Base-by-base conservation (phyloP, 805 yeast genomes). In the Candida oleophila region DNA sequence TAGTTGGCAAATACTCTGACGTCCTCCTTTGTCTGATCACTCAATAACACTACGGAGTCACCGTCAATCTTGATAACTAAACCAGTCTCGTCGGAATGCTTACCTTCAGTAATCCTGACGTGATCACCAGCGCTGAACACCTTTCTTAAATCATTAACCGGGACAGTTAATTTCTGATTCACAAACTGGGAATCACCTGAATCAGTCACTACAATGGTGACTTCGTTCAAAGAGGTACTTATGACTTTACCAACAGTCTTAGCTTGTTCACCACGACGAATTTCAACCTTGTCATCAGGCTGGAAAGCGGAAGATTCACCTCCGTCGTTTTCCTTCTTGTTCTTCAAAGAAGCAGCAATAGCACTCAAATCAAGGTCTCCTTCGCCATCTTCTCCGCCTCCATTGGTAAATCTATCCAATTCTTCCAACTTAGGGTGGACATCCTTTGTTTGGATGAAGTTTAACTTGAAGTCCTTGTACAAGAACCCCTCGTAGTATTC, bases 211-310 rank as follows among this genome's bases (percentile, higher is more conserved):
- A 69, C 60, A 16, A 81, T 73, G 33, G 79, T 69, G 11, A 80
- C 77, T 61, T 81, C 81, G 51, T 72, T 76, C 46, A 76, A 72
- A 14, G 80, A 80, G 1, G 90, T 80, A 21, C 86, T 77, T 7
- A 80, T 68, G 43, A 92, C 96, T 43, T 78, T 77, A 68, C 97
- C 99, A 44, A 79, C 77, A 49, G 95, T 81, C 49, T 92, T 95
- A 40, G 91, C 82, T 68, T 91, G 97, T 69, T 94, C 99, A 62
- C 99, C 99, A 53, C 83, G 82, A 44, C 87, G 77, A 42, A 94
- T 87, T 67, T 91, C 96, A 41, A 94, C 97, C 55, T 87, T 80
- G 65, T 94, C 99, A 55, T 96, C 97, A 4, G 95, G 89, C 65
- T 89, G 96, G 72, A 91, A 92, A 20, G 32, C 30, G n/a, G n/a